Percentiles rank a stretch among this genome's conserved stretches.
These are phyloP conservation scores for Aplosporella prunicola DNA, from an alignment of 2,329 filamentous ascomycete genomes.

Conservation along the genomic window DNA sequence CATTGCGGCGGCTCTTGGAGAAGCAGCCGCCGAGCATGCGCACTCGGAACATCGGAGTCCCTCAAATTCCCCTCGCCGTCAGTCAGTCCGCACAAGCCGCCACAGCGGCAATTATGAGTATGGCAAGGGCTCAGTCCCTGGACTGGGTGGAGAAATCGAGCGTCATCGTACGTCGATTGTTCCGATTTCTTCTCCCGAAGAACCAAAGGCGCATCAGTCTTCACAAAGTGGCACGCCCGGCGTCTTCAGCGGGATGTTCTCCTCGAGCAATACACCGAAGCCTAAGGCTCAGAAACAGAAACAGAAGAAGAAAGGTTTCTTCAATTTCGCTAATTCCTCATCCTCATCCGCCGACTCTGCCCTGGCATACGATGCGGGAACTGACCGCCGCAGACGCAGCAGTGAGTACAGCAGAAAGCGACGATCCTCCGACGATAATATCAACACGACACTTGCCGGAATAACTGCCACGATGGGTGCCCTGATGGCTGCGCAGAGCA, in stretches of 20 bases:
- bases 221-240: constrained; percentile 14
- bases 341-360: constrained; percentile 37
- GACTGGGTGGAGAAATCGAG: constrained; percentile 4
- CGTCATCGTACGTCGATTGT: constrained; percentile 3
- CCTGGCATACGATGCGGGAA: constrained; percentile 37
- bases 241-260: constrained; percentile 46
- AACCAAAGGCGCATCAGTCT: constrained; percentile 17
- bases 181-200: not conserved
- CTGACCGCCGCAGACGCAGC: constrained; percentile 6
- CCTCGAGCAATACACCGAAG: too few relatives aligned
- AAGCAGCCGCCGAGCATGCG: constrained; percentile 31
- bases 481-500: constrained; percentile 35
- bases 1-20: constrained; percentile 29
- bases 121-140: constrained; percentile 13
- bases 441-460: constrained; percentile 37
- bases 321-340: constrained; percentile 39
- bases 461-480: constrained; percentile 41
- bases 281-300: too few relatives aligned
- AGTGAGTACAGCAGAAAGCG: constrained; percentile 21
- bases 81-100: constrained; percentile 20
- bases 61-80: constrained; percentile 25
- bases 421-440: constrained; percentile 35
- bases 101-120: constrained; percentile 25
- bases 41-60: too few relatives aligned
- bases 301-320: constrained; percentile 39